Evolutionary conservation across 371 early-diverging fungal species (phyloP).

Genomic region (Haplosporangium sp.): DNA sequence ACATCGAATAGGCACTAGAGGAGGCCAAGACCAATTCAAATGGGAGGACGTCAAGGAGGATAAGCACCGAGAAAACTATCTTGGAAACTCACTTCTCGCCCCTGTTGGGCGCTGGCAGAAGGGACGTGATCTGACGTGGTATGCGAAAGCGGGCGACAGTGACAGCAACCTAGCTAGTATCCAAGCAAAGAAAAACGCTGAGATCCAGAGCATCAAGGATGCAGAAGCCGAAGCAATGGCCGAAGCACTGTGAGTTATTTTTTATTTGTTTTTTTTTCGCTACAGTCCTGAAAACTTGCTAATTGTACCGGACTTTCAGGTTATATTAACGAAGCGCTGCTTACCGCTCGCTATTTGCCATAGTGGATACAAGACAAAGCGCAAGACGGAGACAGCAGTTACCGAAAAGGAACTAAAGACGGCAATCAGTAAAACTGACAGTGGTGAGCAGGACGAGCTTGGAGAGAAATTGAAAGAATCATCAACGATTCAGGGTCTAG

Average conservation of each 20-base stretch:
- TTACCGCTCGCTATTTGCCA: background rate
- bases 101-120: conserved; percentile 79
- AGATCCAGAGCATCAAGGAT: conserved; percentile 75
- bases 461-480: conserved; percentile 56
- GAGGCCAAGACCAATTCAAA: conserved; percentile 71
- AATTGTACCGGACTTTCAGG: too few relatives aligned
- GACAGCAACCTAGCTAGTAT: conserved; percentile 32
- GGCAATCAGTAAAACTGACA: conserved; percentile 56
- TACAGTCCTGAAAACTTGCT: background rate
- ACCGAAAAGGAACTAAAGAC: conserved; percentile 71
- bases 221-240: conserved; percentile 86
- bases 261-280: background rate
- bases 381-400: conserved; percentile 62
- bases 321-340: too few relatives aligned
- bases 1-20: conserved; percentile 61
- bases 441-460: conserved; percentile 50
- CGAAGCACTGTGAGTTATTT: conserved; percentile 73
- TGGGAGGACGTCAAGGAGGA: conserved; percentile 82
- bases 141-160: conserved; percentile 67
- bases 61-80: conserved; percentile 87
- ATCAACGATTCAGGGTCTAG: conserved; percentile 67
- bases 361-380: conserved; percentile 67
- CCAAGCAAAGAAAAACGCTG: conserved; percentile 51
- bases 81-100: conserved; percentile 87
- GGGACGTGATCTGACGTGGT: conserved; percentile 83